phyloP scores from a whole-genome alignment of 192 early-diverging fungal genomes.

The Backusella psychrophila region DNA sequence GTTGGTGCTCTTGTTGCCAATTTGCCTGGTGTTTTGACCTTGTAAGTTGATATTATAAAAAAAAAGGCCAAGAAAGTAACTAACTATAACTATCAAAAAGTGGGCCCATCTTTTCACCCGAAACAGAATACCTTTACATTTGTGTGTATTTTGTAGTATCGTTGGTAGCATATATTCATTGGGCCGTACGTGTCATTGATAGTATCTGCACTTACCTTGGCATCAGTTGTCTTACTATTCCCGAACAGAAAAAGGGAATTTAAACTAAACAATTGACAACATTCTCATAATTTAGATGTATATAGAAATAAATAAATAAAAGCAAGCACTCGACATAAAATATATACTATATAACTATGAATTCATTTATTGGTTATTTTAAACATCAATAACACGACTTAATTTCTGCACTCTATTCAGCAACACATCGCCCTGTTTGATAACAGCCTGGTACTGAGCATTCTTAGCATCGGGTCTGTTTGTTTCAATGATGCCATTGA shows the following conservation, averaged over 20 bases:
- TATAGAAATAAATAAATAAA: neutral
- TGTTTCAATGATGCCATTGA: slow-evolving; percentile 94
- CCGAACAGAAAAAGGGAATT: slow-evolving; percentile 17
- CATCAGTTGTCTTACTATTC: slow-evolving; percentile 86
- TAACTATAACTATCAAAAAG: slow-evolving; percentile 27
- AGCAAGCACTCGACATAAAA: too few species aligned
- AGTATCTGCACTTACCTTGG: slow-evolving; percentile 83
- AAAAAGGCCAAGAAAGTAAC: neutral
- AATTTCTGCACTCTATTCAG: slow-evolving; percentile 96
- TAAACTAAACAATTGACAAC: neutral
- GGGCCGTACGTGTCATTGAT: slow-evolving; percentile 83
- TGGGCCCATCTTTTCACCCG: slow-evolving; percentile 61
- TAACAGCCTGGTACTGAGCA: slow-evolving; percentile 93
- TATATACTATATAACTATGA: neutral
- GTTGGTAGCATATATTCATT: slow-evolving; percentile 76
- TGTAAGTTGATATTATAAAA: slow-evolving; percentile 39
- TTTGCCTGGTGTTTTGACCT: slow-evolving; percentile 49
- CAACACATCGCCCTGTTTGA: slow-evolving; percentile 96
- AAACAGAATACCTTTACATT: slow-evolving; percentile 68
- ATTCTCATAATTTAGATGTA: neutral
- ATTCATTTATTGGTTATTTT: slow-evolving; percentile 13
- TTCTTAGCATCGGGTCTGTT: slow-evolving; percentile 99
- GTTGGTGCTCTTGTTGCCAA: slow-evolving; percentile 67
- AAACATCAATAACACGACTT: slow-evolving; percentile 88
- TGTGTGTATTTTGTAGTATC: slow-evolving; percentile 69